Base-by-base conservation (phyloP, 2,329 filamentous ascomycete genomes). In the Botrytis cinerea region DNA sequence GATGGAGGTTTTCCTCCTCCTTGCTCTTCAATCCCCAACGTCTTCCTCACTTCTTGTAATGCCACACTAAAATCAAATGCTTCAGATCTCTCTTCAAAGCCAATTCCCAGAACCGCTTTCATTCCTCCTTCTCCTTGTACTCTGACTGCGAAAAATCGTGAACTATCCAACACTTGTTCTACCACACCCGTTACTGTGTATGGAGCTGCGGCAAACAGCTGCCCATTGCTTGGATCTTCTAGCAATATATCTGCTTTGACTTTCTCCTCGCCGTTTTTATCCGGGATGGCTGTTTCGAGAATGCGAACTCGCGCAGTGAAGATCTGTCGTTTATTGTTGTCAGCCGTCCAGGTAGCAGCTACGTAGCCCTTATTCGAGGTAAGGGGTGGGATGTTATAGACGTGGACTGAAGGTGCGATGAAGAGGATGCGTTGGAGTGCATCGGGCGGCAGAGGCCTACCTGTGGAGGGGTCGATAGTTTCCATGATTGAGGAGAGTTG, bases 391-490 rank as follows among this genome's bases (percentile, higher is more conserved):
- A 97, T 94, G 80, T 92, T 90, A 87, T 97, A 97, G 85, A 97
- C 88, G 85, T 97, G 93, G 76, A 96, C 91, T 76, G 87, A 85
- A 79, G 87, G 85, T 76, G 91, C 89, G 81, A 94, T 85, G 87
- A 93, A 95, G 82, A 97, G 91, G 81, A 96, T 86, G 81, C 93
- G 91, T 83, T 96, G 93, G 83, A 97, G 95, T 78, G 93, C 92
- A 80, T 93, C 92, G 70, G 89, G 81, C 73, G 92, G 91, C 77
- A 94, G 87, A 76, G 90, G 83, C 48, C 84, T 84, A 78, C 91
- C 91, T 35, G 92, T 95, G 73, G 90, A 86, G 70, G 92, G 92
- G 83, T 96, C 92, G 80, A 89, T 84, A 54, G 78, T 75, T 66
- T 80, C 79, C 80, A 81, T 81, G 63, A 32, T 73, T 9, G 45